Evolutionary conservation across 2,329 filamentous ascomycete species (phyloP).

Genomic region (Botryotinia narcissicola): DNA sequence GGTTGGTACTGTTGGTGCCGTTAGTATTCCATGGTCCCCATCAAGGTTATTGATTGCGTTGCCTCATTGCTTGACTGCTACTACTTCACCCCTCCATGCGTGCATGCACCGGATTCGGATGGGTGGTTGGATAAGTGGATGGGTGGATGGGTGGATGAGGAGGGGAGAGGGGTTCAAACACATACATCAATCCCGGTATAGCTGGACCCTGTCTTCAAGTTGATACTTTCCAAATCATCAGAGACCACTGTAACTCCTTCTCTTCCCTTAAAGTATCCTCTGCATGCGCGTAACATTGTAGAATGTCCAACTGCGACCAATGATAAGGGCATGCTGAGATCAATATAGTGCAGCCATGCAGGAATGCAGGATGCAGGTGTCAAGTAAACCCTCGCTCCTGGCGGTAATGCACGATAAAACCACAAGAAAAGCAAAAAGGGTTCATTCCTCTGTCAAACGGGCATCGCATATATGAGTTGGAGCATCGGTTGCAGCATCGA

Average conservation of each 20-base stretch:
- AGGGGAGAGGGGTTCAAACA: neutral
- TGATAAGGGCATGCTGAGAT: neutral
- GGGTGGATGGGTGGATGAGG: neutral
- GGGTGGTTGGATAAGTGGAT: neutral
- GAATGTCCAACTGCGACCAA: neutral
- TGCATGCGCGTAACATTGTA: neutral
- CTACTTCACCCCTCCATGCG: conserved; percentile 8
- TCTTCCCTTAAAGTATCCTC: neutral
- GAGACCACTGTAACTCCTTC: neutral
- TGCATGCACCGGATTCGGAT: neutral
- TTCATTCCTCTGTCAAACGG: no score
- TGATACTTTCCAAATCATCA: neutral
- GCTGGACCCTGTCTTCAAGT: neutral
- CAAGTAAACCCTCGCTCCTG: neutral
- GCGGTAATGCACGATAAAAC: neutral
- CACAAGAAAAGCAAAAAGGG: neutral
- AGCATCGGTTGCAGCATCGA: neutral
- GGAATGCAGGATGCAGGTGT: neutral
- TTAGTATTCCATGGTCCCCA: neutral
- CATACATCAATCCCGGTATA: neutral
- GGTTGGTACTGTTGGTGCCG: neutral
- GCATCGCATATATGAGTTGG: neutral
- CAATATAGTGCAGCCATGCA: neutral
- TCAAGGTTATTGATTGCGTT: neutral
- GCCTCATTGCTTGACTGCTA: neutral